Evolutionary conservation across 2,329 filamentous ascomycete genomes (phyloP).

Genomic region (Blastomyces emzantsi): DNA sequence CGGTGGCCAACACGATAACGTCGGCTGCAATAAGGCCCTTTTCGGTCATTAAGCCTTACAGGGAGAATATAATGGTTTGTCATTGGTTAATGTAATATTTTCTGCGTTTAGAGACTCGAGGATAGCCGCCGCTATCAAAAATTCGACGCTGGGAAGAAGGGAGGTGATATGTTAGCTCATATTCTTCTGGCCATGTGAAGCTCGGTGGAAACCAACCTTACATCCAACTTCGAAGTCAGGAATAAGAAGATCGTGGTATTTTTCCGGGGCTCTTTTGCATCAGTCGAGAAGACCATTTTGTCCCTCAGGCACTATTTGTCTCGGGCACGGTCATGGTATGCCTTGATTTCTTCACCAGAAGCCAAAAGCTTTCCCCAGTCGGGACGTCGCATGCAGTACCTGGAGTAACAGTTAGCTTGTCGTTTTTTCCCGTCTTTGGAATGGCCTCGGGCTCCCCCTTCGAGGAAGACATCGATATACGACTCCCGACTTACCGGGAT

Average conservation of each 20-base stretch:
- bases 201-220: slow-evolving; percentile 31
- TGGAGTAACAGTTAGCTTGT: slow-evolving; percentile 23
- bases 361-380: slow-evolving; percentile 44
- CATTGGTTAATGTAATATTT: slow-evolving; percentile 46
- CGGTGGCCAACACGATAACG: slow-evolving; percentile 23
- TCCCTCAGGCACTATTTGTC: slow-evolving; percentile 41
- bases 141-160: slow-evolving; percentile 39
- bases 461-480: neutral
- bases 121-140: slow-evolving; percentile 46
- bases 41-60: slow-evolving; percentile 25
- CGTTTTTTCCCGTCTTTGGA: neutral
- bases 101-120: slow-evolving; percentile 42
- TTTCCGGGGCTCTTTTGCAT: slow-evolving; percentile 43
- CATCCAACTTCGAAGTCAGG: slow-evolving; percentile 54
- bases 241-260: slow-evolving; percentile 52
- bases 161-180: neutral
- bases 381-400: slow-evolving; percentile 46
- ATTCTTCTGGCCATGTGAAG: neutral
- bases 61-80: slow-evolving; percentile 41
- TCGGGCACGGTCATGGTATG: slow-evolving; percentile 43
- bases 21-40: slow-evolving; percentile 21
- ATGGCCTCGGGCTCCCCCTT: neutral
- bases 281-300: slow-evolving; percentile 47
- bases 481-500: slow-evolving; percentile 37
- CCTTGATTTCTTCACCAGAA: slow-evolving; percentile 41